phyloP scores from a whole-genome alignment of 1,284 basidiomycete genomes.

The Ceratobasidium sp. region DNA sequence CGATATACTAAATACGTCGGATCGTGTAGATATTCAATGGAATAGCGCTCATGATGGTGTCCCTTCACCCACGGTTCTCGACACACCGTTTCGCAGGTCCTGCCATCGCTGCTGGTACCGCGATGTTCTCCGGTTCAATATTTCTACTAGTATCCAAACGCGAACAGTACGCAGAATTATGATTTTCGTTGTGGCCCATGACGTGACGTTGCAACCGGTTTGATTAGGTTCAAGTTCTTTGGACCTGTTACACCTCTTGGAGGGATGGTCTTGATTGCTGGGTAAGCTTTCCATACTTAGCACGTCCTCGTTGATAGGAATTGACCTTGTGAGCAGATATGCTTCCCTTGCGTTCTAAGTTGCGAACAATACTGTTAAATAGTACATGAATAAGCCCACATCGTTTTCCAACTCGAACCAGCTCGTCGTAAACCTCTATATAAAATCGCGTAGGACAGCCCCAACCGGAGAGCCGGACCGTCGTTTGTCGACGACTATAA shows the following conservation, averaged over 20 bases:
- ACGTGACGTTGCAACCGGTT: constrained; percentile 24
- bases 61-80: constrained; percentile 72
- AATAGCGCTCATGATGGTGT: constrained; percentile 71
- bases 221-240: constrained; percentile 61
- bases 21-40: constrained; percentile 72
- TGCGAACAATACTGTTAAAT: not conserved
- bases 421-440: too few relatives aligned
- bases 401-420: not conserved
- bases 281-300: constrained; percentile 58
- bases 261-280: constrained; percentile 74
- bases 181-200: not conserved
- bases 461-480: too few relatives aligned
- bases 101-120: constrained; percentile 66
- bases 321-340: constrained; percentile 52
- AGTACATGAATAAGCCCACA: not conserved
- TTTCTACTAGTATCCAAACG: constrained; percentile 65
- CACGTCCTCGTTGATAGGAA: not conserved
- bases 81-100: constrained; percentile 71
- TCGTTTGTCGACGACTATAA: too few relatives aligned
- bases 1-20: not conserved
- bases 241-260: constrained; percentile 82
- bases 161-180: constrained; percentile 55
- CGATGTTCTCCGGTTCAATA: constrained; percentile 76
- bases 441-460: too few relatives aligned
- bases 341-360: constrained; percentile 58